Percentiles rank a stretch among this genome's conserved stretches.
These are phyloP conservation scores for Diplodia intermedia DNA, from an alignment of 2,329 filamentous ascomycete genomes.

Conservation along the genomic window DNA sequence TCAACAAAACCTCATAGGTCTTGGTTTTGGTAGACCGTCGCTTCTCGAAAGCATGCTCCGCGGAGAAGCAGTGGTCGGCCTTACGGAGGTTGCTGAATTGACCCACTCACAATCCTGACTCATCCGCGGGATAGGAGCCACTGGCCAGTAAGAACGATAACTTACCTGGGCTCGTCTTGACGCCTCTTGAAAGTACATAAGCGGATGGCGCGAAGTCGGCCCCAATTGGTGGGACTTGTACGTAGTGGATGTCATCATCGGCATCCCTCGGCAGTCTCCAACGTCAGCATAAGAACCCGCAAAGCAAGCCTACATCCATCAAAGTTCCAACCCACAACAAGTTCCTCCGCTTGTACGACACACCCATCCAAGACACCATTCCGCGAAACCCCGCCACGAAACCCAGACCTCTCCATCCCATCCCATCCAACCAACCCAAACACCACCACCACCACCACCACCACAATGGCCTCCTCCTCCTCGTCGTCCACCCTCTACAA, in stretches of 20 bases:
- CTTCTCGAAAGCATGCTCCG: not conserved
- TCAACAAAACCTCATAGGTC: not conserved
- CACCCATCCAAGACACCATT: too few relatives aligned
- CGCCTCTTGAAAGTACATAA: too few relatives aligned
- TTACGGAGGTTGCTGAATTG: not conserved
- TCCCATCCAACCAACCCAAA: not conserved
- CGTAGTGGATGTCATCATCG: too few relatives aligned
- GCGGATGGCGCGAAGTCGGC: too few relatives aligned
- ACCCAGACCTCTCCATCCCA: too few relatives aligned
- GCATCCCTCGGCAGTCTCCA: too few relatives aligned
- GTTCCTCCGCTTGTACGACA: too few relatives aligned
- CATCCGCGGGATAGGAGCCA: not conserved
- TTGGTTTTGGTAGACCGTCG: not conserved
- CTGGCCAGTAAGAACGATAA: not conserved
- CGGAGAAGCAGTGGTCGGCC: not conserved
- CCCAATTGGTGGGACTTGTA: too few relatives aligned
- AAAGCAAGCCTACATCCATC: too few relatives aligned
- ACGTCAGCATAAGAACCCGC: too few relatives aligned
- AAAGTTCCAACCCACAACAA: too few relatives aligned
- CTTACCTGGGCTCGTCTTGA: not conserved
- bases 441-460: not conserved
- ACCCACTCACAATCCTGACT: not conserved
- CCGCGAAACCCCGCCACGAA: too few relatives aligned
- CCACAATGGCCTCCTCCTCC: not conserved
- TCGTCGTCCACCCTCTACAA: constrained; percentile 3